Conservation (phyloP, 768 basidiomycete species). For the Boletus reticuloceps region DNA sequence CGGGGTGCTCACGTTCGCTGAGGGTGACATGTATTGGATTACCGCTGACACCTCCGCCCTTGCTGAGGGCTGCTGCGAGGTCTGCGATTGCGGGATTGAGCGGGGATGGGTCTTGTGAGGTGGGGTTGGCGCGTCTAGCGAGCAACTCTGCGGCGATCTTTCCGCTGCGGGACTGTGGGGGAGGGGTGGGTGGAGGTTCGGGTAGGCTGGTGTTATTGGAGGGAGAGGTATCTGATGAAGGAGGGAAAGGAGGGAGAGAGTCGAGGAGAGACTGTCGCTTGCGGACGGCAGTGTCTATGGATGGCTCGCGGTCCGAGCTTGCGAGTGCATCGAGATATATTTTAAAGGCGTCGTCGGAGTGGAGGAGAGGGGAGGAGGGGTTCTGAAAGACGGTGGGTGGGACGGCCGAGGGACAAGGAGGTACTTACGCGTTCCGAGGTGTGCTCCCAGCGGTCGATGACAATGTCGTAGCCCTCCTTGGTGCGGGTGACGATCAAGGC, state of each 20-base stretch:
- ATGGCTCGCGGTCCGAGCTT: slow-evolving; percentile 51
- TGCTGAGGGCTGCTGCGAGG: slow-evolving; percentile 39
- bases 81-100: slow-evolving; percentile 40
- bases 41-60: slow-evolving; percentile 41
- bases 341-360: slow-evolving; percentile 70
- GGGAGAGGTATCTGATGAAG: slow-evolving; percentile 16
- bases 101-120: slow-evolving; percentile 8
- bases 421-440: slow-evolving; percentile 77
- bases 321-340: slow-evolving; percentile 70
- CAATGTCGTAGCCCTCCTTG: slow-evolving; percentile 65
- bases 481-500: slow-evolving; percentile 65
- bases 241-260: slow-evolving; percentile 23
- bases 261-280: slow-evolving; percentile 63
- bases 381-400: slow-evolving; percentile 43
- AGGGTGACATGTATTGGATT: slow-evolving; percentile 81
- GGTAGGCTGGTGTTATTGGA: slow-evolving; percentile 11
- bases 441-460: slow-evolving; percentile 80
- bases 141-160: slow-evolving; percentile 43
- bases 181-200: slow-evolving; percentile 6
- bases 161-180: slow-evolving; percentile 36
- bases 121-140: slow-evolving; percentile 21
- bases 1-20: slow-evolving; percentile 63
- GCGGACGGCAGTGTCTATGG: slow-evolving; percentile 64
- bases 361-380: slow-evolving; percentile 63
- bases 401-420: neutral